Percentiles rank a stretch among this genome's conserved stretches.
phyloP scores from a whole-genome alignment of 768 basidiomycete species.

The Pleurotus sapidus region DNA sequence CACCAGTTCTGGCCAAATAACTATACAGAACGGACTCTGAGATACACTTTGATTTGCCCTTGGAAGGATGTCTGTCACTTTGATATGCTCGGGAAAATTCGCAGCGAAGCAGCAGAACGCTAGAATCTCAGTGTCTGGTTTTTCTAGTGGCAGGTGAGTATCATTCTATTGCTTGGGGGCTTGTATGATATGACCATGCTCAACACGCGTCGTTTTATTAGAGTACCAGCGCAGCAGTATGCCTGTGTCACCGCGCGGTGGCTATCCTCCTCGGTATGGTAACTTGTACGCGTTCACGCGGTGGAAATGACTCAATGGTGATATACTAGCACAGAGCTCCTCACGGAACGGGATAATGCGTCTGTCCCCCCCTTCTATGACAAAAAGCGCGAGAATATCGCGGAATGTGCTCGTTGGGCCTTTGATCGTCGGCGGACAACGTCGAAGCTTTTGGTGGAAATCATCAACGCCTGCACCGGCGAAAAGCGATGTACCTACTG shows the following conservation, averaged over 20 bases:
- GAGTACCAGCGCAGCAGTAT: background rate
- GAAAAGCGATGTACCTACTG: background rate
- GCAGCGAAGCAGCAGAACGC: background rate
- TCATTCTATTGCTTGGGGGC: background rate
- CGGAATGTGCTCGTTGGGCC: too few relatives aligned
- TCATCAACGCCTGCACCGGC: background rate
- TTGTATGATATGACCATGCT: background rate
- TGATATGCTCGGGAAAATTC: conserved; percentile 1
- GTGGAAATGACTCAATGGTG: background rate
- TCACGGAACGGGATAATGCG: background rate
- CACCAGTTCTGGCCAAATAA: too few relatives aligned
- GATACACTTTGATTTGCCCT: too few relatives aligned
- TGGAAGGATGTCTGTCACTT: background rate
- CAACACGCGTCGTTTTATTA: background rate
- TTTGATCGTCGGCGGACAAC: background rate
- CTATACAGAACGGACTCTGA: too few relatives aligned
- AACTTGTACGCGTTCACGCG: background rate
- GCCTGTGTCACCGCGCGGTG: background rate
- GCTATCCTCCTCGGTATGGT: conserved; percentile 1
- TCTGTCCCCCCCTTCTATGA: too few relatives aligned
- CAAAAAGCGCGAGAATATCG: too few relatives aligned
- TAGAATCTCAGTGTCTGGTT: background rate
- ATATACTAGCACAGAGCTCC: conserved; percentile 1
- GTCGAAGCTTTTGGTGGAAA: conserved; percentile 7
- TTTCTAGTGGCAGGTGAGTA: background rate